phyloP scores from a whole-genome alignment of 2,329 filamentous ascomycete genomes.

The Grosmannia serpens region DNA sequence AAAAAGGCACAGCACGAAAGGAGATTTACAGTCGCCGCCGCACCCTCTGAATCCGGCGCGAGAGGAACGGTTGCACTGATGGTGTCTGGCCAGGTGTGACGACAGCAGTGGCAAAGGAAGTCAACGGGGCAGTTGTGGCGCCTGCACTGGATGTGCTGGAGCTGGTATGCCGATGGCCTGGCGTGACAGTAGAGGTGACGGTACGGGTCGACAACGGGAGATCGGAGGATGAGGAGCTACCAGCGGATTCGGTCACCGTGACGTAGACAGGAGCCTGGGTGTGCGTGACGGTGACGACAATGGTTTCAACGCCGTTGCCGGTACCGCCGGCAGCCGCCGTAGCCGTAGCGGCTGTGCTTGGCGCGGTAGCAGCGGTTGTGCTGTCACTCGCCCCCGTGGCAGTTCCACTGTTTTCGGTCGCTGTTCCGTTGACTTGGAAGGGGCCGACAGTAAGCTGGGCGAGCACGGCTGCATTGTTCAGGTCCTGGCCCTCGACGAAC shows the following conservation, averaged over 20 bases:
- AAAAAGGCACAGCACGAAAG: background rate
- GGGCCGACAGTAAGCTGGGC: constrained; percentile 30
- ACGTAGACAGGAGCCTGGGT: constrained; percentile 6
- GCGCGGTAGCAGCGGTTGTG: constrained; percentile 3
- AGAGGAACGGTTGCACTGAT: constrained; percentile 1
- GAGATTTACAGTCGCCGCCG: background rate
- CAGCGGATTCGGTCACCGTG: constrained; percentile 5
- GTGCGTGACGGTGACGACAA: constrained; percentile 27
- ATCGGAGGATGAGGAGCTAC: background rate
- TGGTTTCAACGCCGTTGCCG: constrained; percentile 22
- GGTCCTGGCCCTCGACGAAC: constrained; percentile 26
- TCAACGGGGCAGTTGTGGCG: background rate
- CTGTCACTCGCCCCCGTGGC: background rate
- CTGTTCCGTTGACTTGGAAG: constrained; percentile 26
- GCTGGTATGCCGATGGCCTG: background rate
- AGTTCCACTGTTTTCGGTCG: constrained; percentile 8
- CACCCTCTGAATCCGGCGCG: background rate
- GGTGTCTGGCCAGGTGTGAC: background rate
- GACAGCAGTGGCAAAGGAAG: background rate
- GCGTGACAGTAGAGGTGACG: background rate
- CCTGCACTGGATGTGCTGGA: background rate
- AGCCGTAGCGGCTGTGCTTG: background rate
- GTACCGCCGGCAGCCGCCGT: background rate
- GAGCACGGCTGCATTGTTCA: constrained; percentile 31
- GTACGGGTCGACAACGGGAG: background rate